phyloP scores from a whole-genome alignment of 305 asterid species.

The Solanum aculeatissimum region DNA sequence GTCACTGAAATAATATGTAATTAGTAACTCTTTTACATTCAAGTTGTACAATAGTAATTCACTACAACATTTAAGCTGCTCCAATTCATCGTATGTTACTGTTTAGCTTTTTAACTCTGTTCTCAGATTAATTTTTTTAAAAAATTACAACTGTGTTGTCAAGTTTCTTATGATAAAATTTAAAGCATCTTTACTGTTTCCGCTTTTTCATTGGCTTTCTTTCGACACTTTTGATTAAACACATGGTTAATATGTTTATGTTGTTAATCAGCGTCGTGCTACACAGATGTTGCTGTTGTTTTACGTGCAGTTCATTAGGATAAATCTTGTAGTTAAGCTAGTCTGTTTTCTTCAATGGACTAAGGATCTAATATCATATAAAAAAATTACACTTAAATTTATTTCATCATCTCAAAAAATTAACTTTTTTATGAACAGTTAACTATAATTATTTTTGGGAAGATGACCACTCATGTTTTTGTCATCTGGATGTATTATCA shows the following conservation, averaged over 20 bases:
- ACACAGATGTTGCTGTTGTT: background rate
- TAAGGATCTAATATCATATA: background rate
- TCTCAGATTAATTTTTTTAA: background rate
- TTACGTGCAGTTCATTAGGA: background rate
- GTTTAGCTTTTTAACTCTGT: background rate
- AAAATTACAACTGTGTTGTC: background rate
- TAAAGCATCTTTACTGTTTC: background rate
- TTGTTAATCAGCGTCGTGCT: background rate
- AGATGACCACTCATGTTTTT: background rate
- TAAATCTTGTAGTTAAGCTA: background rate
- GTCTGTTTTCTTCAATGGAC: background rate
- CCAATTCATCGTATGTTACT: background rate
- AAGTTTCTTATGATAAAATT: background rate
- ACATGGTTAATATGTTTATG: background rate
- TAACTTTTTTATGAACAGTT: background rate
- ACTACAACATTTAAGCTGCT: background rate
- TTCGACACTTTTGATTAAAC: background rate
- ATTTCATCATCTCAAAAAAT: too few species aligned
- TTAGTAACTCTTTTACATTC: background rate
- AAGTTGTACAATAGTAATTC: background rate
- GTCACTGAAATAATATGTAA: background rate
- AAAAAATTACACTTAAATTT: background rate
- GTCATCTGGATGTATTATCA: conserved; percentile 8
- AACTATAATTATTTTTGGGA: background rate
- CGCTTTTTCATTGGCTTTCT: background rate